Evolutionary conservation across 306 rosid species (phyloP).

Genomic region (Vicia sativa): DNA sequence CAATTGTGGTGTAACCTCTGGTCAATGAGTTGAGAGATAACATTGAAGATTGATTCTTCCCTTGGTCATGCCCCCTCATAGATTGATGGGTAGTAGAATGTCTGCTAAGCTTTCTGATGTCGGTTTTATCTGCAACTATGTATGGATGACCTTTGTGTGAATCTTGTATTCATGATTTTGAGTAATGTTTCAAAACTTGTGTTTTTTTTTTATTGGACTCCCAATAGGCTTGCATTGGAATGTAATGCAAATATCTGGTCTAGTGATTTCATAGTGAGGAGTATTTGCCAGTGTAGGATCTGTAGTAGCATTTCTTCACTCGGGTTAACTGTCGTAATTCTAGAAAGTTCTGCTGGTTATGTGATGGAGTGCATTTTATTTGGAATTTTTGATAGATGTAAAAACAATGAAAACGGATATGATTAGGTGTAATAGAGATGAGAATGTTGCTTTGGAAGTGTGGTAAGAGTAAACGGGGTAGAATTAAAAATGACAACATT

Average conservation of each 20-base stretch:
- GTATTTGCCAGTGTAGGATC: constrained; percentile 20
- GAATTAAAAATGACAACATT: too few species aligned
- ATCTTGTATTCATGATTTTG: constrained; percentile 8
- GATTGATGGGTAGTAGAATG: constrained; percentile 2
- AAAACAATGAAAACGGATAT: not conserved
- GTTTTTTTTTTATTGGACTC: constrained; percentile 16
- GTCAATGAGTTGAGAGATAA: too few species aligned
- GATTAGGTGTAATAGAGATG: too few species aligned
- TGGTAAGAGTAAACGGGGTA: too few species aligned
- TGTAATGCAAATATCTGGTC: not conserved
- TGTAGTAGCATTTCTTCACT: constrained; percentile 15
- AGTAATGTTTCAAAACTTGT: not conserved
- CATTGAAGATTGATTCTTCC: constrained; percentile 3
- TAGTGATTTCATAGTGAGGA: not conserved
- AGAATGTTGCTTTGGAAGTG: too few species aligned
- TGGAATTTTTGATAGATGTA: constrained; percentile 7
- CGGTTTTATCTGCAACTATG: constrained; percentile 4
- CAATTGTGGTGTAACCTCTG: too few species aligned
- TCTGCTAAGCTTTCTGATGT: constrained; percentile 2
- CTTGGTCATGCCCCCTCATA: constrained; percentile 7
- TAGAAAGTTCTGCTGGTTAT: constrained; percentile 1
- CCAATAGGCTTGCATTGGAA: constrained; percentile 6
- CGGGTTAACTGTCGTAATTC: not conserved
- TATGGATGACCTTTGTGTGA: constrained; percentile 16
- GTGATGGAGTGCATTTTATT: constrained; percentile 4